A percentile compares a stretch with the other conserved stretches of the same genome.
phyloP scores from a whole-genome alignment of 768 basidiomycete species.

The Boletus barrowsii region DNA sequence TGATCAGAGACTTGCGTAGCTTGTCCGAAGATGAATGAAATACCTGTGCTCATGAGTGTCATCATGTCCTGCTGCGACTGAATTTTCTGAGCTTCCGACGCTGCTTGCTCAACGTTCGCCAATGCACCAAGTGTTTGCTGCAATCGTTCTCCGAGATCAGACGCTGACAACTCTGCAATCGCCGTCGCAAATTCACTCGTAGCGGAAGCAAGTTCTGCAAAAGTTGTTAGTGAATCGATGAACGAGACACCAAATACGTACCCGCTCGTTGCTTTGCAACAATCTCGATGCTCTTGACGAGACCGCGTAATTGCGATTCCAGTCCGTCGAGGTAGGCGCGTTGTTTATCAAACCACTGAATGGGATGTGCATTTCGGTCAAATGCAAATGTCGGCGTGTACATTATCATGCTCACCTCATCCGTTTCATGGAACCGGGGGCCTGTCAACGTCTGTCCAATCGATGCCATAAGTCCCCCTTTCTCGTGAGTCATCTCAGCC shows the following conservation, averaged over 20 bases:
- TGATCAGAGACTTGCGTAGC: slow-evolving; percentile 5
- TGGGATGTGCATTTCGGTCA: not conserved
- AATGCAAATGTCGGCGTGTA: not conserved
- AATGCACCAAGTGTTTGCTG: slow-evolving; percentile 66
- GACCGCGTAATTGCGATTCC: slow-evolving; percentile 81
- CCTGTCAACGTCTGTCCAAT: slow-evolving; percentile 79
- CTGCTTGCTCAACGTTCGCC: slow-evolving; percentile 69
- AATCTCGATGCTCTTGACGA: slow-evolving; percentile 82
- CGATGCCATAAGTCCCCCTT: slow-evolving; percentile 79
- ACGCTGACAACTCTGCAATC: slow-evolving; percentile 64
- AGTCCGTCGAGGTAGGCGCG: slow-evolving; percentile 83
- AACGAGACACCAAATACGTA: slow-evolving; percentile 26
- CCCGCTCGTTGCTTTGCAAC: slow-evolving; percentile 83
- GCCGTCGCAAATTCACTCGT: slow-evolving; percentile 80
- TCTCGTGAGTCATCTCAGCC: slow-evolving; percentile 70
- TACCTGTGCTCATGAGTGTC: slow-evolving; percentile 76
- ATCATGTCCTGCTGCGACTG: slow-evolving; percentile 83
- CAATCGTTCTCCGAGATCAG: slow-evolving; percentile 74
- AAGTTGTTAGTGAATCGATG: not conserved
- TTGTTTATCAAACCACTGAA: slow-evolving; percentile 91
- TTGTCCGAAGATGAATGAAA: not conserved
- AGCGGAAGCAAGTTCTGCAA: slow-evolving; percentile 61
- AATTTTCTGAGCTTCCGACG: slow-evolving; percentile 67
- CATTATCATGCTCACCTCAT: slow-evolving; percentile 54
- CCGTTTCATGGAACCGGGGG: slow-evolving; percentile 82